Percentiles rank a stretch among this genome's conserved stretches.
phyloP scores from a whole-genome alignment of 352 stramenopile genomes.

The Phytophthora sp. region DNA sequence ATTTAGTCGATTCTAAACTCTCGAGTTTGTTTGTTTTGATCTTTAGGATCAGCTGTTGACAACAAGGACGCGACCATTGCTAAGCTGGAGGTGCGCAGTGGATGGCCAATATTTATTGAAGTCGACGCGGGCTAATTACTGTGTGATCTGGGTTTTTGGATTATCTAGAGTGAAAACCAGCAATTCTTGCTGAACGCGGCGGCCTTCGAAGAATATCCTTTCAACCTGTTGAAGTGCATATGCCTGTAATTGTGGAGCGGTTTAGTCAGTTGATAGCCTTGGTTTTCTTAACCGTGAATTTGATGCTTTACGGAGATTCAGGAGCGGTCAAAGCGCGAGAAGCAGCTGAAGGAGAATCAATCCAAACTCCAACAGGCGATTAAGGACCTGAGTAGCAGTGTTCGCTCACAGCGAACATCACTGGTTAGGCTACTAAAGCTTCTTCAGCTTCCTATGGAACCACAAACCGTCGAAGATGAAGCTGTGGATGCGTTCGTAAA shows the following conservation, averaged over 20 bases:
- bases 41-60: slow-evolving; percentile 25
- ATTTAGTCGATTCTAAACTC: slow-evolving; percentile 13
- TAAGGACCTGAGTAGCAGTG: slow-evolving; percentile 55
- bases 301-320: slow-evolving; percentile 70
- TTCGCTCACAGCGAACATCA: slow-evolving; percentile 61
- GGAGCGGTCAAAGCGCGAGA: slow-evolving; percentile 69
- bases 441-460: slow-evolving; percentile 48
- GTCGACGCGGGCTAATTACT: neutral
- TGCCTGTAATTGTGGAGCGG: slow-evolving; percentile 14
- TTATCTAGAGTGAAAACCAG: slow-evolving; percentile 77
- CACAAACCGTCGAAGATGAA: slow-evolving; percentile 33
- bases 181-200: slow-evolving; percentile 83
- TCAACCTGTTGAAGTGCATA: slow-evolving; percentile 28
- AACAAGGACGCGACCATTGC: slow-evolving; percentile 63
- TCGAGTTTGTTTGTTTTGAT: slow-evolving; percentile 9
- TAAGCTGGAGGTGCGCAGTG: slow-evolving; percentile 69
- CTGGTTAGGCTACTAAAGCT: slow-evolving; percentile 63
- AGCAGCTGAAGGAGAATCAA: slow-evolving; percentile 67
- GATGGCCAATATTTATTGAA: neutral
- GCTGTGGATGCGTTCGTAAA: slow-evolving; percentile 51
- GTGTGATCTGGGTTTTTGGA: neutral
- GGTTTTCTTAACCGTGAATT: slow-evolving; percentile 63
- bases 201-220: slow-evolving; percentile 90
- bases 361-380: slow-evolving; percentile 73
- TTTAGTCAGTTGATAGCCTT: slow-evolving; percentile 11